These are phyloP conservation scores for Ustilago tritici DNA, from an alignment of 1,284 basidiomycete species.

Conservation along the genomic window DNA sequence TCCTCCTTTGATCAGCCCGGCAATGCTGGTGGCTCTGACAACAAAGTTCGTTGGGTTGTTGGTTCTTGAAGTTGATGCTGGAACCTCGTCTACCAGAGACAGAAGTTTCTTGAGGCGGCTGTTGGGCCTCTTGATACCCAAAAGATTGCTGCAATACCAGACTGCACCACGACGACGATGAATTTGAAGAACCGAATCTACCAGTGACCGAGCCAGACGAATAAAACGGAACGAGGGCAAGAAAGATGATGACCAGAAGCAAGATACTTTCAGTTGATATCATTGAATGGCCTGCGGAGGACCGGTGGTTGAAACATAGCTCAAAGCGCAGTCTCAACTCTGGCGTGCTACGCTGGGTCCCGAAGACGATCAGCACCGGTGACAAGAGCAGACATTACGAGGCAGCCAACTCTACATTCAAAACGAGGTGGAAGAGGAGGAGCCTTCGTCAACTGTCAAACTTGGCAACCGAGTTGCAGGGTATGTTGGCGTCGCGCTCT, in stretches of 20 bases:
- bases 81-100: constrained; percentile 22
- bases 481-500: constrained; percentile 7
- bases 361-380: neutral
- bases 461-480: constrained; percentile 11
- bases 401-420: neutral
- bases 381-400: neutral
- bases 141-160: constrained; percentile 27
- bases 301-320: neutral
- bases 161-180: constrained; percentile 15
- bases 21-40: too few species aligned
- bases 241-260: constrained; percentile 7
- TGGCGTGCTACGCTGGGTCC: neutral
- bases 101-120: constrained; percentile 12
- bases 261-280: neutral
- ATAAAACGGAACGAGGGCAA: neutral
- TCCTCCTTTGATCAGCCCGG: neutral
- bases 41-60: neutral
- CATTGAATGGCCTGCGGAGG: neutral
- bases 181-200: constrained; percentile 16
- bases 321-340: constrained; percentile 11
- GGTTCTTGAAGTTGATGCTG: constrained; percentile 2
- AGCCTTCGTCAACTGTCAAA: constrained; percentile 26
- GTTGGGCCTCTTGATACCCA: constrained; percentile 1
- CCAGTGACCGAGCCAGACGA: constrained; percentile 29
- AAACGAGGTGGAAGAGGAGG: too few species aligned